Conservation (phyloP, 495 filamentous ascomycete species). For the Penicillium turbatum region DNA sequence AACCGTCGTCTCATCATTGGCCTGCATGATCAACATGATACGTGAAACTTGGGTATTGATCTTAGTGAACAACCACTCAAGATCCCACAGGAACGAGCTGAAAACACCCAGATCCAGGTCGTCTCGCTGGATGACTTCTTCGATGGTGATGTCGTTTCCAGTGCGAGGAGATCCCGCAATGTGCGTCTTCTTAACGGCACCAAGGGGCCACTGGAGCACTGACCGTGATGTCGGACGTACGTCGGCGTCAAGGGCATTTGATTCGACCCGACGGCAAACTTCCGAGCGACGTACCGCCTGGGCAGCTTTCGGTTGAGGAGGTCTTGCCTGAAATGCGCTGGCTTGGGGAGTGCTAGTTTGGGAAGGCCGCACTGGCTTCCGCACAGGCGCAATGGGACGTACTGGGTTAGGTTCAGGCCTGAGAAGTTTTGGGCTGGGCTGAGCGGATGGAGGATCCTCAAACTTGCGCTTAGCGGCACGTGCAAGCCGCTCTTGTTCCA, state of each 20-base stretch:
- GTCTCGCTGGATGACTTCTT: constrained; percentile 75
- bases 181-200: constrained; percentile 82
- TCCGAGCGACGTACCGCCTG: background rate
- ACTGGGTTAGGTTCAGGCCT: background rate
- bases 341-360: background rate
- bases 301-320: background rate
- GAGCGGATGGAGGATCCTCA: constrained; percentile 14
- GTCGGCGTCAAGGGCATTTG: background rate
- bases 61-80: constrained; percentile 65
- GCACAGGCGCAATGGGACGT: background rate
- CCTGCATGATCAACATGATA: constrained; percentile 66
- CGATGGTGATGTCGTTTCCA: constrained; percentile 77
- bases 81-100: constrained; percentile 84
- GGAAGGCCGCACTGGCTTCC: too few relatives aligned
- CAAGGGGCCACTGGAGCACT: constrained; percentile 58
- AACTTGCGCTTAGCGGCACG: constrained; percentile 59
- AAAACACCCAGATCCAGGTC: constrained; percentile 72
- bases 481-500: constrained; percentile 82
- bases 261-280: background rate
- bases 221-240: constrained; percentile 21
- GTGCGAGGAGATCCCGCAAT: constrained; percentile 49
- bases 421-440: constrained; percentile 4
- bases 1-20: constrained; percentile 54
- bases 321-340: background rate
- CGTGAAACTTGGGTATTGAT: constrained; percentile 49